Evolutionary conservation across 108 stramenopile genomes (phyloP).

Genomic region (Cylindrotheca closterium): DNA sequence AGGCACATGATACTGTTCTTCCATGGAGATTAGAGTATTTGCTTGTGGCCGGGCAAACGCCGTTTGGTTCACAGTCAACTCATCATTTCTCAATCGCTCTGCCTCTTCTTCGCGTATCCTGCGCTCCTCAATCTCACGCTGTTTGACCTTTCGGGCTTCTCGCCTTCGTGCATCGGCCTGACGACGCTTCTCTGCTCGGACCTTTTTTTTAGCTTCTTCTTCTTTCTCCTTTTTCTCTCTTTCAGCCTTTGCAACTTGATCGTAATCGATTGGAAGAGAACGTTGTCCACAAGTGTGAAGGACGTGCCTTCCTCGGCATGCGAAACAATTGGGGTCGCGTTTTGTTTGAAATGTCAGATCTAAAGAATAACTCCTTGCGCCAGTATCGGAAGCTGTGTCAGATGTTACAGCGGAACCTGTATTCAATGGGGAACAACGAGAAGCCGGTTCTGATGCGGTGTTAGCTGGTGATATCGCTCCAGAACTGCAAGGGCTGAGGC

Average conservation of each 20-base stretch:
- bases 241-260: slow-evolving; percentile 54
- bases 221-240: slow-evolving; percentile 42
- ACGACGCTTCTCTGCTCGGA: slow-evolving; percentile 46
- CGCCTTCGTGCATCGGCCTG: slow-evolving; percentile 47
- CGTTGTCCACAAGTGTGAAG: slow-evolving; percentile 57
- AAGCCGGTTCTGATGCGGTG: slow-evolving; percentile 14
- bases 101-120: slow-evolving; percentile 29
- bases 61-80: slow-evolving; percentile 13
- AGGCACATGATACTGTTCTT: too few relatives aligned
- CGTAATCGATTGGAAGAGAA: slow-evolving; percentile 56
- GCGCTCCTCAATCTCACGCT: slow-evolving; percentile 41
- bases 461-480: slow-evolving; percentile 1
- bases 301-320: slow-evolving; percentile 57
- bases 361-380: neutral
- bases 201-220: slow-evolving; percentile 45
- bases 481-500: slow-evolving; percentile 23
- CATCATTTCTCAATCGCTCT: slow-evolving; percentile 20
- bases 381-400: neutral
- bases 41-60: slow-evolving; percentile 7
- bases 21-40: too few relatives aligned
- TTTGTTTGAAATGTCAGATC: neutral
- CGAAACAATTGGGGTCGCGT: slow-evolving; percentile 25
- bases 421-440: slow-evolving; percentile 4
- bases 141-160: slow-evolving; percentile 48
- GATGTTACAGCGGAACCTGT: neutral